Evolutionary conservation across 345 rosid genomes (phyloP).

Genomic region (Durio zibethinus): DNA sequence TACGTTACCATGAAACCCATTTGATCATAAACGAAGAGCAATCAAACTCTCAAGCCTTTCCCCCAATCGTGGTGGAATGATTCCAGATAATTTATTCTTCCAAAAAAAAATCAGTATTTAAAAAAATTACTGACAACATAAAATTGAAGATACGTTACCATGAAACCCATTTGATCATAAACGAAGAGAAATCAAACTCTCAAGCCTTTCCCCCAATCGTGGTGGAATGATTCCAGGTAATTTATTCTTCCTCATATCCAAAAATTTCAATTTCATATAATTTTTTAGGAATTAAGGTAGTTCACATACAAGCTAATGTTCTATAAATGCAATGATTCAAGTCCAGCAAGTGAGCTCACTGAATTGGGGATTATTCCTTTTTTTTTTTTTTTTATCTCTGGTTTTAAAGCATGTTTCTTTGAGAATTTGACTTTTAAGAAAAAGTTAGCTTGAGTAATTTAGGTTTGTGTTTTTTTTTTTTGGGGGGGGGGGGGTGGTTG

Average conservation of each 20-base stretch:
- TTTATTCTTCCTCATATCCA: slow-evolving; percentile 22
- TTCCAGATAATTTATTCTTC: slow-evolving; percentile 23
- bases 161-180: slow-evolving; percentile 20
- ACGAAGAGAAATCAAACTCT: slow-evolving; percentile 12
- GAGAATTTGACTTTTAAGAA: too few relatives aligned
- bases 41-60: background rate
- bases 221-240: slow-evolving; percentile 22
- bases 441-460: too few relatives aligned
- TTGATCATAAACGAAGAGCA: slow-evolving; percentile 19
- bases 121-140: background rate
- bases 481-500: too few relatives aligned
- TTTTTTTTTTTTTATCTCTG: too few relatives aligned
- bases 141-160: slow-evolving; percentile 5
- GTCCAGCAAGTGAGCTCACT: background rate
- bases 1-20: slow-evolving; percentile 13
- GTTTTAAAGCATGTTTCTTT: too few relatives aligned
- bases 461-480: too few relatives aligned
- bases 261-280: background rate
- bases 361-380: background rate
- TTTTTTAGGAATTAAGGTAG: slow-evolving; percentile 13
- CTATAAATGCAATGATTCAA: background rate
- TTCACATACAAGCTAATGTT: slow-evolving; percentile 10
- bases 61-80: slow-evolving; percentile 25
- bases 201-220: slow-evolving; percentile 16
- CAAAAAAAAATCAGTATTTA: slow-evolving; percentile 3